phyloP scores from a whole-genome alignment of 345 rosid species.

The Anacardium occidentale region DNA sequence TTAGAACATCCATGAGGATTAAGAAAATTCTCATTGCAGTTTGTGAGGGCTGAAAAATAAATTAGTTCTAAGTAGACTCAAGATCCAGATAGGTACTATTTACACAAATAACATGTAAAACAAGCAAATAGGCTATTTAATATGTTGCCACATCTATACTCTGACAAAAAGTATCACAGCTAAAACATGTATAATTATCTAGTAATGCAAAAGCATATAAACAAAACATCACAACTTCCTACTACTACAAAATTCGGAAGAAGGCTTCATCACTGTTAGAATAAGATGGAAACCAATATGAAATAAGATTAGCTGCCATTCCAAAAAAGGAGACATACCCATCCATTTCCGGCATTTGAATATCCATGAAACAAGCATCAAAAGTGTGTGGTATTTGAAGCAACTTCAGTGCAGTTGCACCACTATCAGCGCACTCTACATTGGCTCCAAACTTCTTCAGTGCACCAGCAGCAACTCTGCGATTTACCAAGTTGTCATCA shows the following conservation, averaged over 20 bases:
- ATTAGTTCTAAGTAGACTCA: not conserved
- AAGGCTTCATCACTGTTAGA: not conserved
- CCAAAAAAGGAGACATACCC: conserved; percentile 48
- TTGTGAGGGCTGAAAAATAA: not conserved
- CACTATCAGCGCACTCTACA: conserved; percentile 86
- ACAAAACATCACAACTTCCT: not conserved
- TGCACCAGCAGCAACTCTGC: conserved; percentile 94
- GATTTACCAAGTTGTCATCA: conserved; percentile 85
- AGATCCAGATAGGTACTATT: not conserved
- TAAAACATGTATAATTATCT: not conserved
- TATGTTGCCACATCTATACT: not conserved
- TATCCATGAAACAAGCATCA: conserved; percentile 99
- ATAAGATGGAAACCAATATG: not conserved
- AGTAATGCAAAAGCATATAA: not conserved
- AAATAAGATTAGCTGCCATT: not conserved
- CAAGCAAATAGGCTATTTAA: not conserved
- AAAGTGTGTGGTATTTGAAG: conserved; percentile 78
- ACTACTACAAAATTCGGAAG: not conserved
- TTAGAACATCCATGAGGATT: not conserved
- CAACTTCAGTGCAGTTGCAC: conserved; percentile 67
- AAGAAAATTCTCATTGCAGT: not conserved
- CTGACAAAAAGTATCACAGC: not conserved
- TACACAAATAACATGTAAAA: not conserved
- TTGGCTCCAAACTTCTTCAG: conserved; percentile 89
- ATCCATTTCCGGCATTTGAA: conserved; percentile 99